Evolutionary conservation across 2,329 filamentous ascomycete genomes (phyloP).

Genomic region (Colletotrichum limetticola): DNA sequence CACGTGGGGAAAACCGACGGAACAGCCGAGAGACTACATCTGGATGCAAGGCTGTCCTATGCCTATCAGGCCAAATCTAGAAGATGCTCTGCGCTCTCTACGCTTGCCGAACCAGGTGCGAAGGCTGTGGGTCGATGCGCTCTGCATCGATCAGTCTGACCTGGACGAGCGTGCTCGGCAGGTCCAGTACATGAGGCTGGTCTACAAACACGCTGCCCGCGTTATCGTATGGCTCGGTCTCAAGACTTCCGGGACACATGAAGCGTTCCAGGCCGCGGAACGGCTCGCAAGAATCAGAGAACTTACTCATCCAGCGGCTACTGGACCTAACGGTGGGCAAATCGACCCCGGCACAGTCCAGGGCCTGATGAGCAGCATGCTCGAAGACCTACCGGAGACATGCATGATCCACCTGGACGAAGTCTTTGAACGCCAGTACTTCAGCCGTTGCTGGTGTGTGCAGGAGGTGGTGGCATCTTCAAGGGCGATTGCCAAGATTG

Average conservation of each 20-base stretch:
- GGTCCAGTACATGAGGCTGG: slow-evolving; percentile 31
- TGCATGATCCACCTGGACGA: slow-evolving; percentile 12
- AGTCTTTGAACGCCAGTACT: slow-evolving; percentile 23
- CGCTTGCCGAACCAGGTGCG: slow-evolving; percentile 12
- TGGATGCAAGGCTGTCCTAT: slow-evolving; percentile 20
- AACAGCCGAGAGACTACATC: slow-evolving; percentile 28
- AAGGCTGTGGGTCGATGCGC: slow-evolving; percentile 40
- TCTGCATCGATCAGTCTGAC: slow-evolving; percentile 39
- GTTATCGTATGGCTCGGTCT: slow-evolving; percentile 26
- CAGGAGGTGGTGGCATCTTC: slow-evolving; percentile 24
- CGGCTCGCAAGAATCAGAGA: slow-evolving; percentile 23
- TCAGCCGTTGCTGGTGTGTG: slow-evolving; percentile 27
- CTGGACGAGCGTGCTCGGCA: slow-evolving; percentile 22
- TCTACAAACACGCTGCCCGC: slow-evolving; percentile 21
- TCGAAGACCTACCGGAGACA: slow-evolving; percentile 15
- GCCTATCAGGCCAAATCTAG: slow-evolving; percentile 26
- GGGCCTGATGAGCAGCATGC: slow-evolving; percentile 13
- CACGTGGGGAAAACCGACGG: slow-evolving; percentile 30
- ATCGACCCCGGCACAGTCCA: background rate
- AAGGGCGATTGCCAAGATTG: slow-evolving; percentile 27
- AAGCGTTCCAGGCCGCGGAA: slow-evolving; percentile 24
- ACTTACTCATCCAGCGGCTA: background rate
- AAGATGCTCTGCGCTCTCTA: slow-evolving; percentile 23
- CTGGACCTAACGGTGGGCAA: background rate
- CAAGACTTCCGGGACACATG: slow-evolving; percentile 17